Conservation (phyloP, 306 rosid species). For the Mimosa pudica region DNA sequence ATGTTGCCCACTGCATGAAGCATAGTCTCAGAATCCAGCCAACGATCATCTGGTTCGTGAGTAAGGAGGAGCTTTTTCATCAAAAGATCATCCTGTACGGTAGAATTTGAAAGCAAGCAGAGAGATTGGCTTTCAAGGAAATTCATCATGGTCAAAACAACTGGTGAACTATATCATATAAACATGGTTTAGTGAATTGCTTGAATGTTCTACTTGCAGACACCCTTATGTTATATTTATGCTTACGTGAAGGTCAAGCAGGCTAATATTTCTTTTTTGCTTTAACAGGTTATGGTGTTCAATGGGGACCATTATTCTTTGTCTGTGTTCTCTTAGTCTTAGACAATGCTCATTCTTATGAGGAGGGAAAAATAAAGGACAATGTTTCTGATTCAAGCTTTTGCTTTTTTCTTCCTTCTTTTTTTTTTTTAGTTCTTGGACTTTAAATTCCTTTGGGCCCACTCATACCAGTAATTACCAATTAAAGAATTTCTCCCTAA, state of each 20-base stretch:
- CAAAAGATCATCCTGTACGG: constrained; percentile 39
- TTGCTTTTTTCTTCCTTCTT: constrained; percentile 21
- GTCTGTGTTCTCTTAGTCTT: neutral
- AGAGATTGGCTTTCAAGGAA: constrained; percentile 34
- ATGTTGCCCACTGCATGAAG: constrained; percentile 53
- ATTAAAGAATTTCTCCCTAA: constrained; percentile 23
- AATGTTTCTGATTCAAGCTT: constrained; percentile 8
- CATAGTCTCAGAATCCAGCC: constrained; percentile 62
- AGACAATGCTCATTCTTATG: neutral
- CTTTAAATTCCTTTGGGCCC: constrained; percentile 6
- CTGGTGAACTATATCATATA: constrained; percentile 10
- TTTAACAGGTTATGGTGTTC: neutral
- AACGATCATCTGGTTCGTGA: constrained; percentile 68
- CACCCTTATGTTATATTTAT: constrained; percentile 21
- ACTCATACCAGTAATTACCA: neutral
- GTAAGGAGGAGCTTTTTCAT: constrained; percentile 58
- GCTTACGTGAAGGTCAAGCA: constrained; percentile 1
- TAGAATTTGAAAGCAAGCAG: constrained; percentile 31
- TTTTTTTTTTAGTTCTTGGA: neutral
- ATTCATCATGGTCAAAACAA: constrained; percentile 46
- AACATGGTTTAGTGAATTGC: neutral
- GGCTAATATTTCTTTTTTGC: constrained; percentile 30
- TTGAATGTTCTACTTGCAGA: neutral
- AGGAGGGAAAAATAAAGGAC: neutral
- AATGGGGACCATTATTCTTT: neutral